Base-by-base conservation (phyloP, 2,329 filamentous ascomycete genomes). In the Arthrobotrys iridis region DNA sequence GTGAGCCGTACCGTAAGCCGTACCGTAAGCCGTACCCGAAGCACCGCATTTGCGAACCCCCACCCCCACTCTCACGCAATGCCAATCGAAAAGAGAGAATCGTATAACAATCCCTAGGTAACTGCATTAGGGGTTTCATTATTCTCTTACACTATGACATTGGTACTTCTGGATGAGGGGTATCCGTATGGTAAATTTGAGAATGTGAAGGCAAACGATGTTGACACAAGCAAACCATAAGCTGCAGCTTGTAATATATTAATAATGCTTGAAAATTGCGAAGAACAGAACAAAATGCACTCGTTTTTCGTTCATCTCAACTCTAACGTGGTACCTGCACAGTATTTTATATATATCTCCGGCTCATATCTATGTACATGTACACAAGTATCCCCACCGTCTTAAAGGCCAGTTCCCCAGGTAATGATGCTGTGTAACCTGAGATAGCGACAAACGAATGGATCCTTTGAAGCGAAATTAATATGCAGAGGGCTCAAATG, bases 361-460 rank as follows among this genome's bases (percentile, higher is more conserved):
- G 30, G 28, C 30, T 24, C 28, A 37, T 55, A 24, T 55, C n/a
- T 55, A 8, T 10, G 7, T 11, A 24, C 18, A 35, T 10, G 50
- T 22, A 55, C 18, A 3, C 22, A 55, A 6, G 35, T 3, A 55
- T 55, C 50, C 50, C 30, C 37, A 33, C 50, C 26, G 50, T 55
- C 50, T 55, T 28, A 55, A 28, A 55, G 50, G 50, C 30, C 22
- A n/a, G 20, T 46, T 46, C 20, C 58, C 28, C 43, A 35, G 30
- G 30, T 24, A 33, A 24, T 37, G 13, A 64, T 65, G 67, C 18
- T 50, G 67, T 72, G 59, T 55, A 50, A 72, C 67, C 46, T 28
- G 59, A 72, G 50, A 72, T 72, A 72, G 55, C 65, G 40, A 60
- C 33, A 43, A 60, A 48, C 26, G n/a, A 22, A 57, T 35, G 15